Conservation (phyloP, 306 rosid genomes). For the Pterocarpus santalinus region DNA sequence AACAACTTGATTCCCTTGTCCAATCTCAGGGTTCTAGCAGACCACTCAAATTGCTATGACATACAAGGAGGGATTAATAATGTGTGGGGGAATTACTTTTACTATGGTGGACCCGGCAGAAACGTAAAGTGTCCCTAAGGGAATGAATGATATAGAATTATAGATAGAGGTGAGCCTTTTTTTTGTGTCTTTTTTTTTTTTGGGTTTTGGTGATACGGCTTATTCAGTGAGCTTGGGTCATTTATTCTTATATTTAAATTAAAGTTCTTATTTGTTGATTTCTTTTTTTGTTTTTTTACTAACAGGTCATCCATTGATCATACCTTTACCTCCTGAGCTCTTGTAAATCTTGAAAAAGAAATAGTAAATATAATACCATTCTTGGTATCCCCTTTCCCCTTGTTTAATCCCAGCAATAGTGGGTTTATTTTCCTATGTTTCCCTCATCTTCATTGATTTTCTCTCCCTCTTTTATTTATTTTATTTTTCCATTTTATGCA, state of each 20-base stretch:
- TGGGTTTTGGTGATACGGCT: constrained; percentile 48
- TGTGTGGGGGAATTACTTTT: constrained; percentile 86
- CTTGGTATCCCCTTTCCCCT: constrained; percentile 35
- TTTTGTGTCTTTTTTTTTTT: background rate
- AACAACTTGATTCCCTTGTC: constrained; percentile 70
- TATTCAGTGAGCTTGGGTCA: constrained; percentile 56
- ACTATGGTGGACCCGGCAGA: constrained; percentile 93
- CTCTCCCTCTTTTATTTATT: background rate
- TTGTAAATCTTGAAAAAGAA: constrained; percentile 61
- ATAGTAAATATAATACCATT: constrained; percentile 57
- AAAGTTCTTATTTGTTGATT: constrained; percentile 47
- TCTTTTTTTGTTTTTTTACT: constrained; percentile 33
- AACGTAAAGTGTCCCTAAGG: constrained; percentile 76
- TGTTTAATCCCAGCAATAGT: background rate
- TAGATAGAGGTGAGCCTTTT: constrained; percentile 32
- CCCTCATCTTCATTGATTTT: background rate
- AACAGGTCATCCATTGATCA: constrained; percentile 61
- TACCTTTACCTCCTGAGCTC: constrained; percentile 39
- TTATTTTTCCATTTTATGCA: background rate
- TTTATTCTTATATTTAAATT: constrained; percentile 46
- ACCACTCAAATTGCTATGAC: constrained; percentile 82
- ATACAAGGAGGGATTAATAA: constrained; percentile 75
- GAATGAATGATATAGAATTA: constrained; percentile 16
- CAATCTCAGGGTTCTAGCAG: constrained; percentile 73
- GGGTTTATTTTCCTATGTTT: background rate